Base-by-base conservation (phyloP, 495 filamentous ascomycete genomes). In the Penicillium ochrochloron region DNA sequence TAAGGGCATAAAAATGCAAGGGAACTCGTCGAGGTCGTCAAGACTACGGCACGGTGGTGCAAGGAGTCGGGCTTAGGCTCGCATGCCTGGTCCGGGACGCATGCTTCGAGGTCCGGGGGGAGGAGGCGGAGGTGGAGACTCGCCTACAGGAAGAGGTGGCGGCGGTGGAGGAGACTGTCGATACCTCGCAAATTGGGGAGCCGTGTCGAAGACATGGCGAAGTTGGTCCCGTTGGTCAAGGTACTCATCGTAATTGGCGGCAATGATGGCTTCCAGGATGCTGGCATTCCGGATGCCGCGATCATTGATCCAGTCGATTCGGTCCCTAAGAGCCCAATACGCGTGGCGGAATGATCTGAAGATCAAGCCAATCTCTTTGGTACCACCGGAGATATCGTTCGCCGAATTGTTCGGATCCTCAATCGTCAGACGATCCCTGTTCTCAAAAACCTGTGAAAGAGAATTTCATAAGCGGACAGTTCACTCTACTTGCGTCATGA, bases 361-460 rank as follows among this genome's bases (percentile, higher is more conserved):
- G 39, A 99, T 90, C 17, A 80, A 70, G 0, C 67, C 34, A 21
- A 89, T 88, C 52, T 90, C 88, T 39, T 75, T 82, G 3, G 92
- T 92, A 1, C 92, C 92, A 14, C 92, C 90, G 2, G 94, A 86
- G 15, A 99, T 93, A 66, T 98, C 93, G 69, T 97, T 97, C 17
- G 78, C 76, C 0, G 83, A 75, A 57, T 90, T 89, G 71, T 98
- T 97, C 0, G 95, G 95, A 72, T 99, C 96, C 58, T 94, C 86
- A 63, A 98, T 96, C 3, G 84, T 88, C 8, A 97, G 78, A 23
- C 84, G 81, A 54, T 82, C 75, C 31, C 80, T 74, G 57, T 82
- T 80, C n/a, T 59, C 69, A 9, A 71, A 71, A 3, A 33, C 25
- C 65, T 68, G 44, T 39, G 50, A 2, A 27, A 27, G 37, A 23